Base-by-base conservation (phyloP, 345 rosid species). In the Populus deltoides region DNA sequence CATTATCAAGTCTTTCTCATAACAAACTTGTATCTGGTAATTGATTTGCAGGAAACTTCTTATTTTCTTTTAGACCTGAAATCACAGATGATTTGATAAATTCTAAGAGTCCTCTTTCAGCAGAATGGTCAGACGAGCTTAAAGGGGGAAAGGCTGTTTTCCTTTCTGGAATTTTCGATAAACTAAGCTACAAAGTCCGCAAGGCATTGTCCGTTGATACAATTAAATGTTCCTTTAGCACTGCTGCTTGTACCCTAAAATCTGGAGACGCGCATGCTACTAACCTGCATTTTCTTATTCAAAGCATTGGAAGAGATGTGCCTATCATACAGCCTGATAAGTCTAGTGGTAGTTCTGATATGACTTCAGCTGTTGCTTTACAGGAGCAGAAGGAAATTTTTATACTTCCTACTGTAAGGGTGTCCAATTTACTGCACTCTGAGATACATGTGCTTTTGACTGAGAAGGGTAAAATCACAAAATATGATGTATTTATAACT, bases 31-130 rank as follows among this genome's bases (percentile, higher is more conserved):
- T 72, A 70, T 55, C 71, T 77, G 72, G 70, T 71, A 25, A 73
- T 75, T 77, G 27, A 78, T 72, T 82, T 86, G 84, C 95, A 95
- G 99, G 98, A 66, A 95, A 93, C 82, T 92, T 93, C 87, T 86
- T 93, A 77, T 88, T 95, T 80, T 90, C 99, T 72, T 92, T 95
- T 86, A 87, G 97, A 88, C 99, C 99, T 67, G 86, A 89, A 82
- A 79, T 90, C 62, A 74, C 90, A 81, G 87, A 85, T 74, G 84
- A 73, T 76, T 72, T 82, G 72, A 77, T 76, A 68, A 82, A 80
- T 77, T 79, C 84, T 70, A 82, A 71, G 80, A 82, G 83, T 76
- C 73, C 87, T 41, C 83, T 88, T 74, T 88, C 89, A 75, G 90
- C 86, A 68, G 94, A 86, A 78, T 95, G 97, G 98, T 93, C 99